These are phyloP conservation scores for Clohesyomyces aquaticus DNA, from an alignment of 495 filamentous ascomycete species.

Conservation along the genomic window DNA sequence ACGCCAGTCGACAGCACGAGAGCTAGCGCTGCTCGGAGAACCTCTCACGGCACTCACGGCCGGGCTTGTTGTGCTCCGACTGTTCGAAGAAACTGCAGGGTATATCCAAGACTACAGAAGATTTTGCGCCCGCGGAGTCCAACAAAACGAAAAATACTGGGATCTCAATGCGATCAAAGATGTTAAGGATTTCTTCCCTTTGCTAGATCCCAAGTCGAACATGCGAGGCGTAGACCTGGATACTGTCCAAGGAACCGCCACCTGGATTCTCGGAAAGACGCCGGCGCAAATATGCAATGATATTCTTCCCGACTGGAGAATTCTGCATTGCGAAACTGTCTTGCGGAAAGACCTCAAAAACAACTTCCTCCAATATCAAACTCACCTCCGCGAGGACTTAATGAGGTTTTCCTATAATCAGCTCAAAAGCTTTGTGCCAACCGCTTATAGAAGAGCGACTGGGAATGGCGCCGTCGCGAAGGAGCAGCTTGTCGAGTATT, in stretches of 20 bases:
- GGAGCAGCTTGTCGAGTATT: constrained; percentile 43
- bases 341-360: constrained; percentile 45
- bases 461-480: constrained; percentile 29
- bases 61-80: constrained; percentile 11
- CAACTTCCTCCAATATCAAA: constrained; percentile 42
- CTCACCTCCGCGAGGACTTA: constrained; percentile 42
- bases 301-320: constrained; percentile 43
- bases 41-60: background rate
- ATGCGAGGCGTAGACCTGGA: constrained; percentile 19
- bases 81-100: constrained; percentile 13
- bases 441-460: background rate
- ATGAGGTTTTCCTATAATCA: constrained; percentile 22
- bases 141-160: constrained; percentile 23
- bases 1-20: background rate
- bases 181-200: constrained; percentile 11
- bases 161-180: constrained; percentile 17
- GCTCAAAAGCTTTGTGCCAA: constrained; percentile 33
- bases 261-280: constrained; percentile 43
- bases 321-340: constrained; percentile 52
- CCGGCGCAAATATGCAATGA: constrained; percentile 46
- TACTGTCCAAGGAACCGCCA: constrained; percentile 17
- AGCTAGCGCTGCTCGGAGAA: background rate
- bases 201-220: constrained; percentile 15
- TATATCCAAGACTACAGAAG: constrained; percentile 18
- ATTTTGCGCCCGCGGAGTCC: no score